Evolutionary conservation across 805 yeast genomes (phyloP).

Genomic region (Metschnikowia lachancei): DNA sequence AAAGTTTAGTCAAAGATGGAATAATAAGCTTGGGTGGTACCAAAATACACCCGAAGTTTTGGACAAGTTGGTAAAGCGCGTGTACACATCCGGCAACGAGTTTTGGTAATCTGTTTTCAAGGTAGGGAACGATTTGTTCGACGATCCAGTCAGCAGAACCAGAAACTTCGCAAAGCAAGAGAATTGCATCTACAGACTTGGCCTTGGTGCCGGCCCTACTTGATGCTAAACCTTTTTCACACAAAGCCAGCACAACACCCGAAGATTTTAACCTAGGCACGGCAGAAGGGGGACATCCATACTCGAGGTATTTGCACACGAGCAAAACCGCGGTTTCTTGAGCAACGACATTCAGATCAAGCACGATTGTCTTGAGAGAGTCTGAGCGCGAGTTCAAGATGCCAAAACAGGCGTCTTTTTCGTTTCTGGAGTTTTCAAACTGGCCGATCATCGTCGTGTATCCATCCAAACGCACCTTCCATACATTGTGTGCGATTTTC

Average conservation of each 20-base stretch:
- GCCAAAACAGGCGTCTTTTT: slow-evolving; percentile 53
- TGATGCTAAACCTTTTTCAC: slow-evolving; percentile 82
- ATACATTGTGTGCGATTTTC: slow-evolving; percentile 47
- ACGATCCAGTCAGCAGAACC: slow-evolving; percentile 64
- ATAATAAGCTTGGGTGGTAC: slow-evolving; percentile 58
- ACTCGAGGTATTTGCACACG: slow-evolving; percentile 52
- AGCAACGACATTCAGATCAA: slow-evolving; percentile 86
- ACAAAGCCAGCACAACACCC: slow-evolving; percentile 48
- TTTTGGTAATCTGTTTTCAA: slow-evolving; percentile 70
- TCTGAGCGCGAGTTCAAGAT: slow-evolving; percentile 53
- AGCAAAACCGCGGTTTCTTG: slow-evolving; percentile 76
- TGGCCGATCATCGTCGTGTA: slow-evolving; percentile 61
- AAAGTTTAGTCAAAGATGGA: slow-evolving; percentile 60
- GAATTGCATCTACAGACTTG: slow-evolving; percentile 58
- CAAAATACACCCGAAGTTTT: slow-evolving; percentile 60
- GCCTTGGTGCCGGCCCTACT: slow-evolving; percentile 71
- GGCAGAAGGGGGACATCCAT: slow-evolving; percentile 47
- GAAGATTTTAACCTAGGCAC: slow-evolving; percentile 39
- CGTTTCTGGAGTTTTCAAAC: slow-evolving; percentile 54
- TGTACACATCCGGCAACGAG: slow-evolving; percentile 64
- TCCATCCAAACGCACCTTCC: slow-evolving; percentile 85
- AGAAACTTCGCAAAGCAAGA: slow-evolving; percentile 57
- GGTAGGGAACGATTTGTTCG: slow-evolving; percentile 61
- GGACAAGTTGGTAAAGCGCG: slow-evolving; percentile 55
- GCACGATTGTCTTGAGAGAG: slow-evolving; percentile 53